Evolutionary conservation across 2,329 filamentous ascomycete species (phyloP).

Genomic region (Cytospora schulzeri): DNA sequence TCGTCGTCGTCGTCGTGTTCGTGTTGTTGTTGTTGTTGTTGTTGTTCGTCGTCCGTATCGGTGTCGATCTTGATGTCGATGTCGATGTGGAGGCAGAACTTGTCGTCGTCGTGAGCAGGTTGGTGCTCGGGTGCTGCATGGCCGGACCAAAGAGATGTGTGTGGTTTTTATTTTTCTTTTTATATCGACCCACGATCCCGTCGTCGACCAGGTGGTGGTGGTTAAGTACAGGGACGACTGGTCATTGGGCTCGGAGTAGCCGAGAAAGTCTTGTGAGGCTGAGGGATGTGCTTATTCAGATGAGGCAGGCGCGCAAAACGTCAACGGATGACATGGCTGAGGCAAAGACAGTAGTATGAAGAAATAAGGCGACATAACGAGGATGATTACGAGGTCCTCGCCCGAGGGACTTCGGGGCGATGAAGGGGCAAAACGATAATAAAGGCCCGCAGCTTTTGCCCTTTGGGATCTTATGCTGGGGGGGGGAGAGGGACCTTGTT

Average conservation of each 20-base stretch:
- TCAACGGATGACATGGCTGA: conserved; percentile 6
- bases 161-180: too few species aligned
- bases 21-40: too few species aligned
- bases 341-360: neutral
- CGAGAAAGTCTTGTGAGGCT: conserved; percentile 9
- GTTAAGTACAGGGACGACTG: neutral
- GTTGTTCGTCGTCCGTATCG: too few species aligned
- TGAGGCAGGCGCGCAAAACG: conserved; percentile 7
- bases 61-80: too few species aligned
- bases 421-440: neutral
- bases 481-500: too few species aligned
- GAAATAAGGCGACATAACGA: conserved; percentile 1
- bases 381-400: neutral
- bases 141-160: conserved; percentile 19
- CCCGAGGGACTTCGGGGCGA: conserved; percentile 4
- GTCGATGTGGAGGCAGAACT: conserved; percentile 7
- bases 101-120: conserved; percentile 23
- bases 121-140: conserved; percentile 27
- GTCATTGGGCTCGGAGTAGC: conserved; percentile 6
- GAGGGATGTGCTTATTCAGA: conserved; percentile 20
- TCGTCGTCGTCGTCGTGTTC: too few species aligned
- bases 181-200: conserved; percentile 9
- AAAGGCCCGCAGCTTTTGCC: neutral
- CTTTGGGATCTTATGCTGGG: neutral
- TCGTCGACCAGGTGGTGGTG: conserved; percentile 8